Evolutionary conservation across 2,329 filamentous ascomycete genomes (phyloP), one percentile per base, ranked within the genome.

Genomic region (Fonsecaea monophora): DNA sequence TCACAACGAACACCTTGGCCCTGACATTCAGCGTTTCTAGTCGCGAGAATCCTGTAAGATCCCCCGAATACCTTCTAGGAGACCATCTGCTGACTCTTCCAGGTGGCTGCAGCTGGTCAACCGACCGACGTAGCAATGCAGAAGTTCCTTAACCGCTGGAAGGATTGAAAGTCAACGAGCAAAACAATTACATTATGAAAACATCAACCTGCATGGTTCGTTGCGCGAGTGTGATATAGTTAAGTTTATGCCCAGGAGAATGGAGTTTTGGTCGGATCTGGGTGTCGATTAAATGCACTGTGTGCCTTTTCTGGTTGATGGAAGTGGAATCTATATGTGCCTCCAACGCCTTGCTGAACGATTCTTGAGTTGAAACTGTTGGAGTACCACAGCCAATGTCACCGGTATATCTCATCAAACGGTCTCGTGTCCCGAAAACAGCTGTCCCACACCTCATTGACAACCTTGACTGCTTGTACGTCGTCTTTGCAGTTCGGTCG

Each of bases 371-470:
- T 13, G 35, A 34, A 60, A 21, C 62, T 40, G 30, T 34, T 35
- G 21, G 37, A 45, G 25, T 42, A 6, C 50, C 10, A 50, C 30
- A n/a, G 15, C 34, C 37, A 42, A 9, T 34, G 30, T 80, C 74
- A 84, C 75, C 92, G 89, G 78, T 97, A 99, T 61, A 99, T 93
- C 78, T 98, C 94, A 78, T 98, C 93, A 79, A 99, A 99, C 1
- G 95, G 95, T 75, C 95, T 85, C 3, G 94, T 98, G 79, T 99
- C 95, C 60, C 87, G 83, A 78, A 96, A 99, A 79, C 95, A 99
- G 74, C 93, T 97, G 73, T 97, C 94, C 92, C 94, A 99, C n/a
- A 99, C 95, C 79, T 96, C 90, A 79, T 98, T 95, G 65, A 99
- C 92, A 32, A 96, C 89, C 80, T 91, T 92, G 60, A 88, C 86